Percentiles rank a stretch among this genome's conserved stretches.
Evolutionary conservation across 129 eudicot species (phyloP).

Genomic region (Flaveria robusta): DNA sequence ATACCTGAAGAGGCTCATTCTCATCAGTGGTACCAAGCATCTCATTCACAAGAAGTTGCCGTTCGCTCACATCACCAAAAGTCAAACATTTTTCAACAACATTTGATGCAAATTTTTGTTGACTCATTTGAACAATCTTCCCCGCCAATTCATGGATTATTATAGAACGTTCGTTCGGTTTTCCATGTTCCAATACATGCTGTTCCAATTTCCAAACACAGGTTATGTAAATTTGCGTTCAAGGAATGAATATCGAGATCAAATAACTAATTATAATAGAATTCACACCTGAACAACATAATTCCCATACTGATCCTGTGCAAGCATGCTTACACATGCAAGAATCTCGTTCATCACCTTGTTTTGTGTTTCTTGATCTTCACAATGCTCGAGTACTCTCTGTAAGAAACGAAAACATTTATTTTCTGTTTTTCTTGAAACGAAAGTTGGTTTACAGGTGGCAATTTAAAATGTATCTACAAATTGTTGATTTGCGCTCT

Average conservation of each 20-base stretch:
- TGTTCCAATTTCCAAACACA: conserved; percentile 27
- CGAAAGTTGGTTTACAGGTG: not conserved
- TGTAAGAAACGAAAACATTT: no score
- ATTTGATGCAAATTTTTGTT: conserved; percentile 86
- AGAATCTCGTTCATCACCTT: conserved; percentile 80
- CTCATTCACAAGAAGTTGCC: conserved; percentile 67
- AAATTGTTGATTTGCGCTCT: not conserved
- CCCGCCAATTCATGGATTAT: conserved; percentile 85
- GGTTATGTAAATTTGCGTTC: not conserved
- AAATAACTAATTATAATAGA: not conserved
- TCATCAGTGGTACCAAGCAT: conserved; percentile 92
- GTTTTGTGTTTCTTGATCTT: conserved; percentile 57
- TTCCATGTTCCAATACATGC: conserved; percentile 94
- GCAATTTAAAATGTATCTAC: not conserved
- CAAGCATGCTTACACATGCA: conserved; percentile 76
- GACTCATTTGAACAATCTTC: conserved; percentile 89
- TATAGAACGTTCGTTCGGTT: conserved; percentile 73
- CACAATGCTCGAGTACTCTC: conserved; percentile 78
- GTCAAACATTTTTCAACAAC: conserved; percentile 89
- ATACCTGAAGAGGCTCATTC: conserved; percentile 92
- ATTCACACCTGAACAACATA: conserved; percentile 68
- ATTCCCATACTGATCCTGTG: conserved; percentile 80
- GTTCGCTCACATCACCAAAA: conserved; percentile 68
- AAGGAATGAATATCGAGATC: not conserved
- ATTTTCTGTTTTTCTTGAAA: not conserved